Percentiles rank a stretch among this genome's conserved stretches.
These are phyloP conservation scores for Trematosphaeria pertusa DNA, from an alignment of 2,329 filamentous ascomycete species.

Conservation along the genomic window DNA sequence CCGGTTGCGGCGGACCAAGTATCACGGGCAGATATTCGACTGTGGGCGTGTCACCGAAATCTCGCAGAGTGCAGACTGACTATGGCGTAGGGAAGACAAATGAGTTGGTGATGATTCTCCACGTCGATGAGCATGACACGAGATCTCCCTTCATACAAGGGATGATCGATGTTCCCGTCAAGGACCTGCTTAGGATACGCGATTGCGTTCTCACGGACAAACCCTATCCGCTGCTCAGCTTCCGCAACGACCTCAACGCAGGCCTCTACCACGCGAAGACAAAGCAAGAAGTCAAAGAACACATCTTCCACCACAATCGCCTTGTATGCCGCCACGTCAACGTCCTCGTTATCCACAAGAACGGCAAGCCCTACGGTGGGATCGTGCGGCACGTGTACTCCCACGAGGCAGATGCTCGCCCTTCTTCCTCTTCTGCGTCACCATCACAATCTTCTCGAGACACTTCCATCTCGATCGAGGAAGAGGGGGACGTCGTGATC, in stretches of 20 bases:
- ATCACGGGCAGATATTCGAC: conserved; percentile 25
- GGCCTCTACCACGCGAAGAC: too few species aligned
- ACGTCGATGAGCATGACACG: conserved; percentile 16
- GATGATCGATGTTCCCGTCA: conserved; percentile 15
- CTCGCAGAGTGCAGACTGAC: conserved; percentile 9
- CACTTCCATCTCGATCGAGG: neutral
- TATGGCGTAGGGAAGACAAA: conserved; percentile 28
- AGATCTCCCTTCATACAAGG: conserved; percentile 17
- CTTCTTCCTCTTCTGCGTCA: neutral
- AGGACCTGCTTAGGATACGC: conserved; percentile 9
- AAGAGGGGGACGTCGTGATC: neutral
- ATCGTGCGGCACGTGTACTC: conserved; percentile 16
- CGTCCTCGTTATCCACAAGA: conserved; percentile 10
- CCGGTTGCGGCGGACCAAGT: conserved; percentile 24
- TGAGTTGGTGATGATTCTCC: conserved; percentile 26
- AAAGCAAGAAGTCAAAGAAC: conserved; percentile 4
- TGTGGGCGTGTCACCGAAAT: conserved; percentile 18
- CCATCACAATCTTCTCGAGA: neutral
- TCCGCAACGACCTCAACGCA: too few species aligned
- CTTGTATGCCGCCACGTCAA: conserved; percentile 21
- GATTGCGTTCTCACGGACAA: conserved; percentile 16
- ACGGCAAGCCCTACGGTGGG: conserved; percentile 19
- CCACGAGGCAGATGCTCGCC: conserved; percentile 11
- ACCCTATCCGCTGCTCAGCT: conserved; percentile 9
- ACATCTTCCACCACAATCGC: conserved; percentile 15